Evolutionary conservation across 768 basidiomycete genomes (phyloP), one percentile per base, ranked within the genome.

Genomic region (Boletus barrowsii): DNA sequence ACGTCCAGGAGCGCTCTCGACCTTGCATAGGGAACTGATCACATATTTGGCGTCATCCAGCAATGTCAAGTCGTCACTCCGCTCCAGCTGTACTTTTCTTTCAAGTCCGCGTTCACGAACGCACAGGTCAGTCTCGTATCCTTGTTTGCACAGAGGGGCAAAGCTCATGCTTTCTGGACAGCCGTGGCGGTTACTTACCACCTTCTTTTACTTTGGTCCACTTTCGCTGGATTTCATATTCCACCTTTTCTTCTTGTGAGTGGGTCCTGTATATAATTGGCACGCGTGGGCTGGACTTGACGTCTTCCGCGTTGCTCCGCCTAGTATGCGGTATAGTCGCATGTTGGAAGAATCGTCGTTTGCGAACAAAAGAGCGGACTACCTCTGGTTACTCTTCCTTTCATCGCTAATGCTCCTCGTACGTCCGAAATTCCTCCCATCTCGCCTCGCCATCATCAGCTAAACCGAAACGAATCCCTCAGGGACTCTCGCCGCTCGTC

Each of bases 231-330:
- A 98, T 71, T 93, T 98, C 62, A 80, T 96, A 54, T 97, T 98
- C 73, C 96, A 98, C 69, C 79, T 99, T 49, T 98, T 98, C 79
- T 99, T 98, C 79, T 97, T 99, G 96, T 96, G 68, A 70, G 94
- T 76, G 11, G 20, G 11, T 35, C 17, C 2, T 26, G 17, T 36
- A 29, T 10, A n/a, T 24, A n/a, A 2, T 22, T 14, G 41, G 14
- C 13, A 35, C 5, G 3, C 3, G 11, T 33, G 24, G 13, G 7
- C 15, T 26, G 8, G 3, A 32, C n/a, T 14, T 49, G 42, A 49
- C 39, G 41, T 37, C 29, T 20, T 24, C 11, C 33, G 9, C 14
- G 10, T 14, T 33, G 2, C 15, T 47, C 40, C 29, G 9, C n/a
- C 30, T 36, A 97, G 95, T 70, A 96, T 98, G 94, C 79, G 97